These are phyloP conservation scores for Solanum acaule DNA, from an alignment of 257 asterid genomes.

Conservation along the genomic window DNA sequence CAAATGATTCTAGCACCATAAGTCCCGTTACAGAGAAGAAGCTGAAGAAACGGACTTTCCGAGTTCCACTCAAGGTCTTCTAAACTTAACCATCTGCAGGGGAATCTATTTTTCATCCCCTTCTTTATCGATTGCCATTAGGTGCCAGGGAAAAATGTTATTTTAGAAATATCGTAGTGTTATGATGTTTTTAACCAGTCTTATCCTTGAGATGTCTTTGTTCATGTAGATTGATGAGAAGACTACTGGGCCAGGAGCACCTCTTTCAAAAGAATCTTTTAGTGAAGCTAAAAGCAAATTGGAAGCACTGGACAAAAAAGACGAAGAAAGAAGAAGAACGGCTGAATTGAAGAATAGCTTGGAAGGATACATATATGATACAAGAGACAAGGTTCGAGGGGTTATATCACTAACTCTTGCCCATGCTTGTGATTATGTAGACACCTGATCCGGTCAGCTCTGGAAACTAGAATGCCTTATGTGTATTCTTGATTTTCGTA, in stretches of 20 bases:
- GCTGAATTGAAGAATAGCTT: constrained; percentile 93
- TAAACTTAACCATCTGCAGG: not conserved
- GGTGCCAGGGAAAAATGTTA: not conserved
- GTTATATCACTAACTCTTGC: not conserved
- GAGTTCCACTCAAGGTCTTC: constrained; percentile 78
- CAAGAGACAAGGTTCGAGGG: constrained; percentile 75
- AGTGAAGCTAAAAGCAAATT: constrained; percentile 59
- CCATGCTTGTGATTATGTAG: not conserved
- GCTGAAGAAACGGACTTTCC: constrained; percentile 82
- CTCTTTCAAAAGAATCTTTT: constrained; percentile 61
- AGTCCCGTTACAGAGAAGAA: constrained; percentile 76
- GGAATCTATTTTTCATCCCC: not conserved
- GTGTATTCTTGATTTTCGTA: not conserved
- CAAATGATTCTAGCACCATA: constrained; percentile 33
- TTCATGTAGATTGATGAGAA: constrained; percentile 60
- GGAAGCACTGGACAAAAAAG: constrained; percentile 82
- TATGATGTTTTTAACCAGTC: not conserved
- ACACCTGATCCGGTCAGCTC: not conserved
- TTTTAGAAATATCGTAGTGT: not conserved
- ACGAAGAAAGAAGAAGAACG: constrained; percentile 88
- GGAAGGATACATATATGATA: constrained; percentile 92
- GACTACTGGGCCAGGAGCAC: constrained; percentile 78
- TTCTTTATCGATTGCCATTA: not conserved
- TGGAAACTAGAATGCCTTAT: not conserved
- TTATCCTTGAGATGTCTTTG: constrained; percentile 5